Evolutionary conservation across 139 green algal genomes (phyloP), one percentile per base, ranked within the genome.

Genomic region (Picocystis salinarum): DNA sequence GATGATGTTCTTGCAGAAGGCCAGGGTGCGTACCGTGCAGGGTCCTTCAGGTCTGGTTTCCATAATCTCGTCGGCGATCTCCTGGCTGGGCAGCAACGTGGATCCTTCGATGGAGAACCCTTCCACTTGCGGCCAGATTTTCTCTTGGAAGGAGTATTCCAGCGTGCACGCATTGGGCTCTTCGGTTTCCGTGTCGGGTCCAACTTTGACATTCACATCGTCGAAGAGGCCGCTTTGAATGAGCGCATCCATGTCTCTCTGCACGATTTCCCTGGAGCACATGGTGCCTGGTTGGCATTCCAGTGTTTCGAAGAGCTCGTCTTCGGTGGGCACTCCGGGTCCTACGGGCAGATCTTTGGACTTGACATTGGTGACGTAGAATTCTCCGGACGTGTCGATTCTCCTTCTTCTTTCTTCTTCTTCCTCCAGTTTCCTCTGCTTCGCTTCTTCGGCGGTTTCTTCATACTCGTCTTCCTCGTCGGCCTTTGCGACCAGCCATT

Each of bases 301-400:
- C 18, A 79, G 54, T 15, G 42, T 45, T 0, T 66, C 64, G 46
- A 76, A 74, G 30, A 83, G 53, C 37, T 80, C 71, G 12, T 76
- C 64, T 48, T 64, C 46, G 1, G 58, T 70, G 27, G 73, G 73
- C 27, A 77, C 60, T 23, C 67, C 67, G 23, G 63, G 48, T 7
- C 67, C 70, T 2, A 52, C 55, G 3, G 59, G 59, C 36, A 82
- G 55, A 20, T 71, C 65, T 33, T 53, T 36, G 4, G 54, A 53
- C 4, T 28, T 22, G 3, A 79, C 42, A 17, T 66, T n/a, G n/a
- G n/a, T n/a, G n/a, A n/a, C n/a, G n/a, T n/a, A n/a, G n/a, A n/a
- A n/a, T n/a, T n/a, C n/a, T n/a, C n/a, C n/a, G n/a, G n/a, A n/a
- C n/a, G n/a, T n/a, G n/a, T n/a, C n/a, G n/a, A n/a, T n/a, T n/a